A percentile compares a stretch with the other conserved stretches of the same genome.
Conservation (phyloP, 306 rosid genomes). For the Begonia fuchsioides region DNA sequence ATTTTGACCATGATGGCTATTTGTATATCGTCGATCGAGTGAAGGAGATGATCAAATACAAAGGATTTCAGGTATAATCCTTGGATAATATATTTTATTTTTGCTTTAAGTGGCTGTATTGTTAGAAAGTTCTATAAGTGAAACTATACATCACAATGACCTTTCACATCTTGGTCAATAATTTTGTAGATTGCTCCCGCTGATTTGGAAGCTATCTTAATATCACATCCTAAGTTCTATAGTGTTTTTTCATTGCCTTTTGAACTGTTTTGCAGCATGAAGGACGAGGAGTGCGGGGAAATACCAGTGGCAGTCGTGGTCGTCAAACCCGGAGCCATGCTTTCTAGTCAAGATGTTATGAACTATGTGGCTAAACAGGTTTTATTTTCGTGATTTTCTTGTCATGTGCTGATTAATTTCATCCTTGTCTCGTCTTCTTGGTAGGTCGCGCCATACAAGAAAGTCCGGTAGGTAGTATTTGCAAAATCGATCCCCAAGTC, state of each 20-base stretch:
- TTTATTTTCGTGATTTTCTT: neutral
- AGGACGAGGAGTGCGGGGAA: slow-evolving; percentile 62
- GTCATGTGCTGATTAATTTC: too few relatives aligned
- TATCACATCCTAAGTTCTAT: slow-evolving; percentile 27
- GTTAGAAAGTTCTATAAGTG: too few relatives aligned
- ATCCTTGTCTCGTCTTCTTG: neutral
- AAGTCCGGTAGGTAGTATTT: slow-evolving; percentile 63
- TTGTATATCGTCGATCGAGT: slow-evolving; percentile 48
- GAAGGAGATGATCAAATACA: slow-evolving; percentile 85
- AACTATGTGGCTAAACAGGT: slow-evolving; percentile 60
- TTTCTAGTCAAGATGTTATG: slow-evolving; percentile 29
- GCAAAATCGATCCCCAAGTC: slow-evolving; percentile 55
- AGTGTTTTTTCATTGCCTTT: slow-evolving; percentile 6
- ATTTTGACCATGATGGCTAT: slow-evolving; percentile 68
- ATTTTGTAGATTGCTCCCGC: slow-evolving; percentile 28
- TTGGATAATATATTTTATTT: too few relatives aligned
- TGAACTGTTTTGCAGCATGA: slow-evolving; percentile 14
- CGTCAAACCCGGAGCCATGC: slow-evolving; percentile 38
- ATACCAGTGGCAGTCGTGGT: slow-evolving; percentile 79
- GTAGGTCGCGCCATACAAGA: slow-evolving; percentile 83
- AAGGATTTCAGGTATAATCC: slow-evolving; percentile 70
- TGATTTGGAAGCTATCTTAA: slow-evolving; percentile 36
- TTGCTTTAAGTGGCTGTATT: too few relatives aligned
- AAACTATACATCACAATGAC: too few relatives aligned
- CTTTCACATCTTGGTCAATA: too few relatives aligned